Conservation (phyloP, 148 eudicot species). For the Heliamphora exappendiculata region DNA sequence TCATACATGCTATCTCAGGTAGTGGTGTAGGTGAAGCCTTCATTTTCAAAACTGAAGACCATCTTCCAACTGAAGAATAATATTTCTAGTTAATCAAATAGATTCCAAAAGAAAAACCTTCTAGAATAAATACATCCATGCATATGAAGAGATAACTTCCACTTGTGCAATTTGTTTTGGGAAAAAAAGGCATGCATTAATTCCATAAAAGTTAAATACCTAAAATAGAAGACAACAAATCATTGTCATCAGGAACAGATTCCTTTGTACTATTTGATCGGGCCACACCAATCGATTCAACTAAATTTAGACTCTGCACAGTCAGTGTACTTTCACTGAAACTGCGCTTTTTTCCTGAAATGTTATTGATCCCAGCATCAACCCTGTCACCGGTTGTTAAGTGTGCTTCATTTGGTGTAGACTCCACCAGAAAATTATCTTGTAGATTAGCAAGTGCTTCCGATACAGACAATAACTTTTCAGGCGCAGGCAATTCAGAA, state of each 20-base stretch:
- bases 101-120: neutral
- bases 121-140: neutral
- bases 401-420: conserved; percentile 37
- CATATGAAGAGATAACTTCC: no score
- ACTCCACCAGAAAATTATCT: conserved; percentile 33
- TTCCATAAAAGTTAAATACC: conserved; percentile 36
- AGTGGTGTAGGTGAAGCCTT: conserved; percentile 55
- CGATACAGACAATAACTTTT: conserved; percentile 42
- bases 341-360: conserved; percentile 73
- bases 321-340: conserved; percentile 81
- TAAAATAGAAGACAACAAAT: conserved; percentile 85
- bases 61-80: conserved; percentile 61
- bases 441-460: conserved; percentile 25
- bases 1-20: conserved; percentile 34
- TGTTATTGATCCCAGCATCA: conserved; percentile 30
- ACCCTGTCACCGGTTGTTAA: conserved; percentile 27
- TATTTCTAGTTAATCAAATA: conserved; percentile 6
- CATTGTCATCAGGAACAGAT: conserved; percentile 73
- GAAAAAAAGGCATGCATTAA: neutral
- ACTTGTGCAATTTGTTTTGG: neutral
- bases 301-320: conserved; percentile 64
- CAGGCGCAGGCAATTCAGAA: conserved; percentile 50
- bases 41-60: conserved; percentile 61
- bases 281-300: conserved; percentile 60
- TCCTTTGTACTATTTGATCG: conserved; percentile 51